A percentile compares a stretch with the other conserved stretches of the same genome.
These are phyloP conservation scores for Trichoderma asperellum DNA, from an alignment of 2,329 filamentous ascomycete species.

Conservation along the genomic window DNA sequence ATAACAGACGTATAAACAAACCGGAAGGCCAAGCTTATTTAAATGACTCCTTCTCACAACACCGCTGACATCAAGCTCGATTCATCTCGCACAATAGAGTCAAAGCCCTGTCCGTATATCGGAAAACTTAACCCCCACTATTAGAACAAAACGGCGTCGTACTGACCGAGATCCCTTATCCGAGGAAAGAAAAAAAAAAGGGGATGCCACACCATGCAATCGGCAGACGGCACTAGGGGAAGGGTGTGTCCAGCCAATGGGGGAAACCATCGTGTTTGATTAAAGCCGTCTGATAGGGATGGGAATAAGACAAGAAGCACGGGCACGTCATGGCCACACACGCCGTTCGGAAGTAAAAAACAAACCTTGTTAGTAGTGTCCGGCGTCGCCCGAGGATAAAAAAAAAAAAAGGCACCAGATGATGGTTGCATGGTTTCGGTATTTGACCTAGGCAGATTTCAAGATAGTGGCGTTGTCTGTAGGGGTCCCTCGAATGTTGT, in stretches of 20 bases:
- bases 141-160: background rate
- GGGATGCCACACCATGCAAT: conserved; percentile 4
- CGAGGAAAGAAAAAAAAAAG: background rate
- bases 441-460: background rate
- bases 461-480: conserved; percentile 19
- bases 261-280: background rate
- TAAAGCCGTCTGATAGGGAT: background rate
- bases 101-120: background rate
- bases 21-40: conserved; percentile 4
- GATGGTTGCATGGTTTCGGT: conserved; percentile 8
- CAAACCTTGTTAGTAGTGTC: background rate
- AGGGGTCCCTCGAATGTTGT: conserved; percentile 16
- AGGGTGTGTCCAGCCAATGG: background rate
- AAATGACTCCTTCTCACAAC: background rate
- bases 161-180: background rate
- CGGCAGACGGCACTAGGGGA: background rate
- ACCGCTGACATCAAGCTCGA: background rate
- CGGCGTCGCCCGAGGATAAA: conserved; percentile 4
- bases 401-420: background rate
- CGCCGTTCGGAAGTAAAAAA: background rate
- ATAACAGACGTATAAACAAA: background rate
- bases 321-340: conserved; percentile 3
- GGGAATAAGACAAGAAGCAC: background rate
- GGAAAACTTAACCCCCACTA: conserved; percentile 1
- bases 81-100: conserved; percentile 1